Percentiles rank a stretch among this genome's conserved stretches.
phyloP scores from a whole-genome alignment of 169 alveolate genomes.

The Cystoisospora suis region DNA sequence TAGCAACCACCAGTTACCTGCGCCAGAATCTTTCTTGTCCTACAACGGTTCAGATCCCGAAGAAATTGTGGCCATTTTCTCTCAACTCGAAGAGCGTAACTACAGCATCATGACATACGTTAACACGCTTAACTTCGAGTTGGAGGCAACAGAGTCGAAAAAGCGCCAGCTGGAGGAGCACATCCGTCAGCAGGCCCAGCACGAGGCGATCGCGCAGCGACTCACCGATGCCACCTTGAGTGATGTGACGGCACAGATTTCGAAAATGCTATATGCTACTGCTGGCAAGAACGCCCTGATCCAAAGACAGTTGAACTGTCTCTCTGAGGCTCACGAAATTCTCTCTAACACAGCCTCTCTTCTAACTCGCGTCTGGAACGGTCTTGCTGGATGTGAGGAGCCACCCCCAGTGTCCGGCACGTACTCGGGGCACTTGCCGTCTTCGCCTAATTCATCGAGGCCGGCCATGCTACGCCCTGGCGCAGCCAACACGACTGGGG shows the following conservation, averaged over 20 bases:
- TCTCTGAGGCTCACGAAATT: not conserved
- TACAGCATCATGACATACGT: constrained; percentile 51
- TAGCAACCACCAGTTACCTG: too few species aligned
- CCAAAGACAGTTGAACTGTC: not conserved
- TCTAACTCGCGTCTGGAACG: not conserved
- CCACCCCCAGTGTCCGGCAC: too few species aligned
- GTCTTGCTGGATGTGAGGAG: not conserved
- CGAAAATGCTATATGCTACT: constrained; percentile 11
- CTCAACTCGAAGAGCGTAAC: constrained; percentile 43
- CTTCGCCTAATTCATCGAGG: too few species aligned
- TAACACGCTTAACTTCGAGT: constrained; percentile 36
- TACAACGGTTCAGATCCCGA: constrained; percentile 36
- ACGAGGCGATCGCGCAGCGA: constrained; percentile 25
- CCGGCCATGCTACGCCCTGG: too few species aligned
- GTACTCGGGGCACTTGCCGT: too few species aligned
- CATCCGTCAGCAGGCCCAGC: constrained; percentile 27
- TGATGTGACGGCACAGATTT: constrained; percentile 20
- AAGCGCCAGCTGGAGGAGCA: not conserved
- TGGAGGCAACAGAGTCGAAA: not conserved
- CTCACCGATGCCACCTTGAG: constrained; percentile 24
- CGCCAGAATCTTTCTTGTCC: not conserved
- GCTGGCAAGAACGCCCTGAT: constrained; percentile 19
- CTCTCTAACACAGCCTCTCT: not conserved
- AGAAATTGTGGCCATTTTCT: constrained; percentile 51
- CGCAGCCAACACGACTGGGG: too few species aligned